phyloP scores from a whole-genome alignment of 2,329 filamentous ascomycete genomes.

The Calonectria pteridis region DNA sequence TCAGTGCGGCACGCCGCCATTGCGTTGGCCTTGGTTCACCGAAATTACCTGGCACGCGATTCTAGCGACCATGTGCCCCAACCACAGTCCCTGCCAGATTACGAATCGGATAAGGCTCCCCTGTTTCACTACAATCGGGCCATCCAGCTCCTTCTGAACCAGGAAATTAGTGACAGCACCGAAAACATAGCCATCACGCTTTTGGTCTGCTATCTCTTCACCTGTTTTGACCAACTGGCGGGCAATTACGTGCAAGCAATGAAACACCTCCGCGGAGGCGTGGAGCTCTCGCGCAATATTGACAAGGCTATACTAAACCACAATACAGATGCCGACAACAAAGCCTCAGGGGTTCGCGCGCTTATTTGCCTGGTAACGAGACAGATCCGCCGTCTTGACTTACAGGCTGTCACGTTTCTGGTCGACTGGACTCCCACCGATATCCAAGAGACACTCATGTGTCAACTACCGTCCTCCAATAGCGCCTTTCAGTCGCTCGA shows the following conservation, averaged over 20 bases:
- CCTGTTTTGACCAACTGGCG: slow-evolving; percentile 52
- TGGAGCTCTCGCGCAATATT: slow-evolving; percentile 46
- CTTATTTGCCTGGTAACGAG: slow-evolving; percentile 47
- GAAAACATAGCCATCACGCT: slow-evolving; percentile 50
- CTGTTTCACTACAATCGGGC: slow-evolving; percentile 47
- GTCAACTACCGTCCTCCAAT: slow-evolving; percentile 25
- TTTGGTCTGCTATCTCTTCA: slow-evolving; percentile 55
- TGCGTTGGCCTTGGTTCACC: slow-evolving; percentile 47
- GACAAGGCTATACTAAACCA: slow-evolving; percentile 23
- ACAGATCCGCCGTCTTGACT: slow-evolving; percentile 53
- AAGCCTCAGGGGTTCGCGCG: slow-evolving; percentile 31
- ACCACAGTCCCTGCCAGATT: not conserved
- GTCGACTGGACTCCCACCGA: slow-evolving; percentile 49
- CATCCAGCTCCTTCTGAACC: slow-evolving; percentile 47
- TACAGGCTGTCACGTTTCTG: slow-evolving; percentile 51
- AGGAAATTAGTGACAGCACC: slow-evolving; percentile 34
- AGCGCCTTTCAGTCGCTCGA: slow-evolving; percentile 46
- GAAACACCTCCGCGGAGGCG: slow-evolving; percentile 51
- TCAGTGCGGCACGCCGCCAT: slow-evolving; percentile 51
- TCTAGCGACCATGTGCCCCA: not conserved
- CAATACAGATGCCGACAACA: slow-evolving; percentile 20
- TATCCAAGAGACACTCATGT: slow-evolving; percentile 38
- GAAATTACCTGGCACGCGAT: slow-evolving; percentile 38
- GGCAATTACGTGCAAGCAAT: slow-evolving; percentile 51
- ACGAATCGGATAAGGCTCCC: slow-evolving; percentile 35